Evolutionary conservation across 805 yeast genomes (phyloP).

Genomic region (Myxozyma neotropica): DNA sequence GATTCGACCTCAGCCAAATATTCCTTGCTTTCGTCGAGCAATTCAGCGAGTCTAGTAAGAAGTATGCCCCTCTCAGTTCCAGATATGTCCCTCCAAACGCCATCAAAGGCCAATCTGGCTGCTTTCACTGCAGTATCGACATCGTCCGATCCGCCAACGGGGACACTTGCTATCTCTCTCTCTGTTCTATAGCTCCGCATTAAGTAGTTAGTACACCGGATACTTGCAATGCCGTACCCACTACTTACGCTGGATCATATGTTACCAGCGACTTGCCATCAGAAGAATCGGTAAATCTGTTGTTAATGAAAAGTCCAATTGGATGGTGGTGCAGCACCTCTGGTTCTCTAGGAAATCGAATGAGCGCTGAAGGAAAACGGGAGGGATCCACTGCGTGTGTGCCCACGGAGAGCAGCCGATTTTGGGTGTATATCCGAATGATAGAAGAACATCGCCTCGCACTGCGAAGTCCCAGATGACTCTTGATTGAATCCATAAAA

Average conservation of each 20-base stretch:
- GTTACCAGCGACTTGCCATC: constrained; percentile 56
- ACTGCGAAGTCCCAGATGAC: too few species aligned
- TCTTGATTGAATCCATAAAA: too few species aligned
- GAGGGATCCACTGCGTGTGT: background rate
- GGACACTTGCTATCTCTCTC: background rate
- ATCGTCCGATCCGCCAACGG: constrained; percentile 13
- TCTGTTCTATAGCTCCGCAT: constrained; percentile 11
- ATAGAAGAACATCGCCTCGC: too few species aligned
- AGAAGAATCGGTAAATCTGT: constrained; percentile 66
- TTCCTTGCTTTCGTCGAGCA: constrained; percentile 9
- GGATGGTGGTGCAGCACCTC: constrained; percentile 61
- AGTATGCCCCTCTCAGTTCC: constrained; percentile 21
- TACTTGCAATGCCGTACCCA: background rate
- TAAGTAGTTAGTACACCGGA: background rate
- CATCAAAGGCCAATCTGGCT: constrained; percentile 15
- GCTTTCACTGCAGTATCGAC: constrained; percentile 20
- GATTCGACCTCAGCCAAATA: constrained; percentile 21
- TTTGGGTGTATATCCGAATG: background rate
- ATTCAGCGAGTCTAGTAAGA: constrained; percentile 1
- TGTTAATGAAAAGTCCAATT: constrained; percentile 85
- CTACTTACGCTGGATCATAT: constrained; percentile 19
- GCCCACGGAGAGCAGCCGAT: background rate
- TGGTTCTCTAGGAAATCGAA: background rate
- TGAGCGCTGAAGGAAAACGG: background rate
- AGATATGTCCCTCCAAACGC: constrained; percentile 9